Evolutionary conservation across 2,329 filamentous ascomycete genomes (phyloP).

Genomic region (Epichloe elymi): DNA sequence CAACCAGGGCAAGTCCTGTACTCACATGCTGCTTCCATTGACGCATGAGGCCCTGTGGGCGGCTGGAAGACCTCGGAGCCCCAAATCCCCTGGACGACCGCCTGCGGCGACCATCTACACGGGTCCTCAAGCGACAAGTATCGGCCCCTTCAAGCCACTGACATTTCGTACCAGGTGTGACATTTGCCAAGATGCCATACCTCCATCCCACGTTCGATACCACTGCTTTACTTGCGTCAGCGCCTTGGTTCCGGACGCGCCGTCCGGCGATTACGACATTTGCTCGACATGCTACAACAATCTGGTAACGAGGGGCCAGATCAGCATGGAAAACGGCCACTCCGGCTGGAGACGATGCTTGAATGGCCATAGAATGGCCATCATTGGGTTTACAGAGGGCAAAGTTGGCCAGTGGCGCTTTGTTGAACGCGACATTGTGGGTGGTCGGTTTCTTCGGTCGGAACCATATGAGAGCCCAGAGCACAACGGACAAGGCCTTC

Average conservation of each 20-base stretch:
- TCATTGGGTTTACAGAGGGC: conserved; percentile 61
- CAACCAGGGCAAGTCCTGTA: conserved; percentile 68
- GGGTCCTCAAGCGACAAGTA: conserved; percentile 30
- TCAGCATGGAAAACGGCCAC: conserved; percentile 63
- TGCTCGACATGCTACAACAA: conserved; percentile 66
- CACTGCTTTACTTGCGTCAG: conserved; percentile 68
- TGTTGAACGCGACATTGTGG: conserved; percentile 61
- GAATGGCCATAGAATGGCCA: conserved; percentile 69
- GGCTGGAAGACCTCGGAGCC: conserved; percentile 24
- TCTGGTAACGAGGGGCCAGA: conserved; percentile 47
- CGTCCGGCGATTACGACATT: conserved; percentile 71
- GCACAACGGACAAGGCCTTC: conserved; percentile 21
- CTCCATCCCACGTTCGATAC: conserved; percentile 54
- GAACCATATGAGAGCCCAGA: conserved; percentile 32
- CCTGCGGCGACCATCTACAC: conserved; percentile 35
- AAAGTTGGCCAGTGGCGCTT: conserved; percentile 54
- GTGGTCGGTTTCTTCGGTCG: conserved; percentile 56
- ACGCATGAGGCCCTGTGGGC: conserved; percentile 39
- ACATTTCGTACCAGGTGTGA: conserved; percentile 68
- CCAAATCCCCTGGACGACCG: conserved; percentile 32
- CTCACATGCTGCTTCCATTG: conserved; percentile 67
- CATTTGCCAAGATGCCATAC: conserved; percentile 60
- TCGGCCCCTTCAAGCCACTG: conserved; percentile 51
- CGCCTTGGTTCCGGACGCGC: conserved; percentile 29
- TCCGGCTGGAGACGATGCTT: conserved; percentile 75